Conservation (phyloP, 805 yeast species). For the Barnettozyma sp. region DNA sequence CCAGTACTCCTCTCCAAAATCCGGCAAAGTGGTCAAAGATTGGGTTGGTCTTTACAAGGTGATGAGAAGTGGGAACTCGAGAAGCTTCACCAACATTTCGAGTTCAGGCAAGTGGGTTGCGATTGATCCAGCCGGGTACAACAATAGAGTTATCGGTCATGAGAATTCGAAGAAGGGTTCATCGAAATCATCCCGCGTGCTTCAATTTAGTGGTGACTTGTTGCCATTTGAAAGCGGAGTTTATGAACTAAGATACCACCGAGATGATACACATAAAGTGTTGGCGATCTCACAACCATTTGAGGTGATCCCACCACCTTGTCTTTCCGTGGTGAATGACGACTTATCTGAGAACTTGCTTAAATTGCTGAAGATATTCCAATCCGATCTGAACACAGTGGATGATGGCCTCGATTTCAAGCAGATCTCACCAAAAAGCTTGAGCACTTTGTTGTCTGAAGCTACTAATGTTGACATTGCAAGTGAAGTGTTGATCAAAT, state of each 20-base stretch:
- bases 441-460: conserved; percentile 27
- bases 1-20: conserved; percentile 46
- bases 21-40: conserved; percentile 44
- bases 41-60: conserved; percentile 77
- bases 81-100: conserved; percentile 49
- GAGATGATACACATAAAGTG: conserved; percentile 63
- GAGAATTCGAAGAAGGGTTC: no score
- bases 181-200: conserved; percentile 45
- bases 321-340: conserved; percentile 27
- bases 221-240: conserved; percentile 62
- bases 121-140: conserved; percentile 30
- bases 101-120: conserved; percentile 65
- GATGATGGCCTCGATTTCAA: conserved; percentile 24
- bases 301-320: conserved; percentile 44
- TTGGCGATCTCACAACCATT: conserved; percentile 58
- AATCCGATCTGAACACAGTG: conserved; percentile 16
- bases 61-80: conserved; percentile 48
- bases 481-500: conserved; percentile 21
- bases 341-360: conserved; percentile 28
- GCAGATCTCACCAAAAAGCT: conserved; percentile 16
- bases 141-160: conserved; percentile 22
- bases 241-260: conserved; percentile 70
- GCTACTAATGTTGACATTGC: conserved; percentile 32
- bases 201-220: conserved; percentile 40
- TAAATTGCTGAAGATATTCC: conserved; percentile 16